Evolutionary conservation across 495 filamentous ascomycete genomes (phyloP), one percentile per base, ranked within the genome.

Genomic region (Penicillium crystallinum): DNA sequence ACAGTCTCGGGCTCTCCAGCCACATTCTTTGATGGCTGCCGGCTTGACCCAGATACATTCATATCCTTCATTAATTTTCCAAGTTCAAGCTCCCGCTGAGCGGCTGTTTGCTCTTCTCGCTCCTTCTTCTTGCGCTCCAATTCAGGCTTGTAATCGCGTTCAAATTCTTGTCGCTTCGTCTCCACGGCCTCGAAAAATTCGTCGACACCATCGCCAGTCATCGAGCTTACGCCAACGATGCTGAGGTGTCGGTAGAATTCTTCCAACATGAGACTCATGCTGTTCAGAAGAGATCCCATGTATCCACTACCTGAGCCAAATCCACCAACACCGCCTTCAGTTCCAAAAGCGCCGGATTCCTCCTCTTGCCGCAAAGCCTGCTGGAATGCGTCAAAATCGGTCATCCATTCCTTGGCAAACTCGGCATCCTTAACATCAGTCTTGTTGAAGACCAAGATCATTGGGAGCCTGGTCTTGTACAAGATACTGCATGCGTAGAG

Each of bases 401-500:
- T 95, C 93, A 99, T 99, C 93, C 93, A 99, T 66, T 97, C 91
- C 74, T 96, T 95, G 8, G 90, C 93, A 59, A 96, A 96, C 18
- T 78, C 79, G 3, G 91, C 89, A 61, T 93, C 88, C 64, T 93
- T 86, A 6, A 93, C 88, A 65, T 98, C 93, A 0, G 91, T 95
- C 75, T 98, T 98, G 73, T 98, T 98, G 76, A 97, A 97, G 3
- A 97, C 93, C 14, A 98, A 68, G 19, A 98, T 93, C 92, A 98
- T 97, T 3, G 93, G 93, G 6, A 98, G 77, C 63, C 93, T 95
- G 7, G 91, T 97, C 75, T 97, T 97, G 80, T 98, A 98, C 1
- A 98, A 79, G 53, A 98, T 98, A 62, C 85, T 90, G 79, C 93
- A 97, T 2, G 93, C 93, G 68, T 98, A 97, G 19, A 98, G 84